A percentile compares a stretch with the other conserved stretches of the same genome.
These are phyloP conservation scores for Coemansia furcata DNA, from an alignment of 192 early-diverging fungal species.

Conservation along the genomic window DNA sequence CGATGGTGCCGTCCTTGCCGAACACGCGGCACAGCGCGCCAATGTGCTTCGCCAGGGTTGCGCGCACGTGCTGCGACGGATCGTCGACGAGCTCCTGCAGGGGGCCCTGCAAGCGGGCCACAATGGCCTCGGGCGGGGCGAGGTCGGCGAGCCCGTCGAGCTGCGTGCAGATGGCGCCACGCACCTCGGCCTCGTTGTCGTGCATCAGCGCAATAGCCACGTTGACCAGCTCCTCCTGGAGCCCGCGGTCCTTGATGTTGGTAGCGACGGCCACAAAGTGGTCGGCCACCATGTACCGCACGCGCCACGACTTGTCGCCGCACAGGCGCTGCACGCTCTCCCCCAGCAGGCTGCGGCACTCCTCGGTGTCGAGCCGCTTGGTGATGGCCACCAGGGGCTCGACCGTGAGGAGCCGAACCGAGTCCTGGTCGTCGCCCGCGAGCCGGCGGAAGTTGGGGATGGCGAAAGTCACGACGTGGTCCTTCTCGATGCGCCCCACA, in stretches of 20 bases:
- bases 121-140: constrained; percentile 77
- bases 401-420: constrained; percentile 92
- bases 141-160: constrained; percentile 66
- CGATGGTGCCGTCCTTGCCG: constrained; percentile 92
- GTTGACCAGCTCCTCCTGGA: constrained; percentile 79
- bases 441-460: constrained; percentile 86
- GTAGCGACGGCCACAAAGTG: constrained; percentile 87
- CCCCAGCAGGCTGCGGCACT: constrained; percentile 74
- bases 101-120: constrained; percentile 78
- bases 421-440: constrained; percentile 89
- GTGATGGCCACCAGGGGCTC: constrained; percentile 89
- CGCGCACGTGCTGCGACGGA: constrained; percentile 93
- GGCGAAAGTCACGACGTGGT: constrained; percentile 77
- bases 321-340: constrained; percentile 74
- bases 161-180: constrained; percentile 92
- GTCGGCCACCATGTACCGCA: constrained; percentile 98
- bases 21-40: constrained; percentile 93
- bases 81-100: constrained; percentile 95
- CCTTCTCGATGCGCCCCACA: constrained; percentile 39
- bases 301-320: constrained; percentile 95
- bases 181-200: constrained; percentile 97
- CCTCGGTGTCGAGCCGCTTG: constrained; percentile 71
- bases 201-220: constrained; percentile 87
- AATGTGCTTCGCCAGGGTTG: constrained; percentile 93
- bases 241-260: constrained; percentile 45